Base-by-base conservation (phyloP, 257 asterid species). In the Plectranthus barbatus region DNA sequence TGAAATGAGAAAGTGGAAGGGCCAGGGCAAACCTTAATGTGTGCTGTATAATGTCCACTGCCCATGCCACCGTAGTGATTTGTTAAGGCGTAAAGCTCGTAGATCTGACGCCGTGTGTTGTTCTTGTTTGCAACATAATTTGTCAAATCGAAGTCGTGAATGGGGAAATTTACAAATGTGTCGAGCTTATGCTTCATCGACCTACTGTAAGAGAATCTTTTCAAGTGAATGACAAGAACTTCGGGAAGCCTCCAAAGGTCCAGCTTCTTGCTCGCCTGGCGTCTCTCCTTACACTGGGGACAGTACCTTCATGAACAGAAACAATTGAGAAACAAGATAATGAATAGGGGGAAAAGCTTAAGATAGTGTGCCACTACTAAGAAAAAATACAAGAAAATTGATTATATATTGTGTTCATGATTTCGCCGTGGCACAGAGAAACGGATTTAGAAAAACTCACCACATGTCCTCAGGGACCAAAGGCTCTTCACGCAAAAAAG, bases 391-490 rank as follows among this genome's bases (percentile, higher is more conserved):
- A n/a, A n/a, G n/a, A n/a, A n/a, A n/a, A n/a, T n/a, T n/a, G n/a
- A n/a, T n/a, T n/a, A n/a, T n/a, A n/a, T n/a, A n/a, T n/a, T n/a
- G n/a, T n/a, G n/a, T n/a, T n/a, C n/a, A n/a, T n/a, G n/a, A n/a
- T n/a, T n/a, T n/a, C n/a, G n/a, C n/a, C n/a, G n/a, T n/a, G n/a
- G n/a, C n/a, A n/a, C 19, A 17, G 17, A 58, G 60, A 70, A 70
- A 48, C 70, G 70, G 69, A 23, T 26, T 1, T 56, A 41, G 6
- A 62, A 21, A 56, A 51, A 72, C 83, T 63, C 69, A 93, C 99
- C 99, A 93, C 99, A 93, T 93, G 74, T 93, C 99, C 77, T 93
- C 99, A 18, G 99, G 99, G 68, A 93, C 99, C 77, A 93, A 77
- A 4, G 99, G 99, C 81, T 93, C 99, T 79, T 93, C 99, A 14